phyloP scores from a whole-genome alignment of 495 filamentous ascomycete species.

The Elasticomyces elasticus region DNA sequence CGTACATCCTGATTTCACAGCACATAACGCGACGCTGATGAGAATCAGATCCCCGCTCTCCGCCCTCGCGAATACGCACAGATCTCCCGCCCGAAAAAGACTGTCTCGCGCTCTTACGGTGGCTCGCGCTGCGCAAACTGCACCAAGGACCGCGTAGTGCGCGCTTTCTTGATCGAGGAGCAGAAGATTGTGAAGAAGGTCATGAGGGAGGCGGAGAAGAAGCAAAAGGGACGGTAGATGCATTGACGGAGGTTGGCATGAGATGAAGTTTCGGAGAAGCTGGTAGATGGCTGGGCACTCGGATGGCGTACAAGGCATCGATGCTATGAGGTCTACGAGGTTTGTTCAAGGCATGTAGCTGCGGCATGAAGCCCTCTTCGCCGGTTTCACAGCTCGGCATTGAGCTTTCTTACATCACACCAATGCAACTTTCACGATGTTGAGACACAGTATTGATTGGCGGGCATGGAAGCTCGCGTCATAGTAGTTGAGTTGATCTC shows the following conservation, averaged over 20 bases:
- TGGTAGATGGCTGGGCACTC: not conserved
- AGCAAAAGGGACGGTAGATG: conserved; percentile 36
- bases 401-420: not conserved
- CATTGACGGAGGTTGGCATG: not conserved
- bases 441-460: too few species aligned
- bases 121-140: conserved; percentile 97
- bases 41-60: conserved; percentile 75
- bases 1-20: conserved; percentile 38
- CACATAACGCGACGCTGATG: not conserved
- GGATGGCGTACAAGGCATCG: not conserved
- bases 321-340: not conserved
- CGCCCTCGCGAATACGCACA: conserved; percentile 93
- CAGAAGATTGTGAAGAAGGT: conserved; percentile 99
- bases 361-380: not conserved
- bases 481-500: too few species aligned
- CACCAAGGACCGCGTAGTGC: conserved; percentile 92
- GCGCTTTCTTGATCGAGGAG: conserved; percentile 98
- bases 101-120: conserved; percentile 94
- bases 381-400: not conserved
- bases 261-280: not conserved
- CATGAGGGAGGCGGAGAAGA: conserved; percentile 91
- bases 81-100: conserved; percentile 97
- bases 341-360: not conserved
- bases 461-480: too few species aligned
- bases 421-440: too few species aligned